Percentiles rank a stretch among this genome's conserved stretches.
phyloP scores from a whole-genome alignment of 1,139 yeast species.

The Candida tetrigidarum region DNA sequence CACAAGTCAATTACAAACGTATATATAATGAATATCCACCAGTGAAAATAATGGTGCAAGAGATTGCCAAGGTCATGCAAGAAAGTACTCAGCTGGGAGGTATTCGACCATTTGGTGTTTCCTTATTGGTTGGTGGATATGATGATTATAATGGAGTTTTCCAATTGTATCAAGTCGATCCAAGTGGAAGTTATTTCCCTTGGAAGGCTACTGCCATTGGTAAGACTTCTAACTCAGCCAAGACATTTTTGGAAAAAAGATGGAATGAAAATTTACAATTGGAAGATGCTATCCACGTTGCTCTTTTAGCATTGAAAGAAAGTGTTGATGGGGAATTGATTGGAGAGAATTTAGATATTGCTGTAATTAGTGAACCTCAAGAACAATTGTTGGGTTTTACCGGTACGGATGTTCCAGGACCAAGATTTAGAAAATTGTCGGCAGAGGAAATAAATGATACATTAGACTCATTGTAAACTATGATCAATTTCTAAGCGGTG shows the following conservation, averaged over 20 bases:
- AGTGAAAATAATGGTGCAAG: conserved; percentile 90
- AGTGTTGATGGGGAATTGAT: conserved; percentile 98
- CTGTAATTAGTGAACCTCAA: conserved; percentile 83
- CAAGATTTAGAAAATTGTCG: conserved; percentile 82
- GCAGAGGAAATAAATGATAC: conserved; percentile 96
- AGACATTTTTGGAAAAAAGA: conserved; percentile 95
- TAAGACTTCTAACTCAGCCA: conserved; percentile 90
- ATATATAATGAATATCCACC: conserved; percentile 98
- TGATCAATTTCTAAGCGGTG: conserved; percentile 5
- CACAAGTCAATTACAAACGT: conserved; percentile 92
- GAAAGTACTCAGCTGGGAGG: conserved; percentile 99
- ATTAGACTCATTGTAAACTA: conserved; percentile 75
- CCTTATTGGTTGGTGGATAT: conserved; percentile 90
- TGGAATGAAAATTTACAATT: conserved; percentile 97
- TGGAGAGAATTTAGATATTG: conserved; percentile 94
- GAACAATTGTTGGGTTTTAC: conserved; percentile 81
- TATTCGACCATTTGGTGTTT: conserved; percentile 97
- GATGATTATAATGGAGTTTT: conserved; percentile 78
- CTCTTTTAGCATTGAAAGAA: conserved; percentile 91
- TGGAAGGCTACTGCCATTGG: conserved; percentile 99
- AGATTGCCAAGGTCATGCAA: conserved; percentile 95
- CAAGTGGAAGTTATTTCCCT: conserved; percentile 98
- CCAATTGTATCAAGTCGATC: conserved; percentile 95
- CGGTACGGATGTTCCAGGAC: conserved; percentile 85
- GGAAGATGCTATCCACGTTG: conserved; percentile 98